Evolutionary conservation across 2,329 filamentous ascomycete species (phyloP).

Genomic region (Penicillium rolfsii): DNA sequence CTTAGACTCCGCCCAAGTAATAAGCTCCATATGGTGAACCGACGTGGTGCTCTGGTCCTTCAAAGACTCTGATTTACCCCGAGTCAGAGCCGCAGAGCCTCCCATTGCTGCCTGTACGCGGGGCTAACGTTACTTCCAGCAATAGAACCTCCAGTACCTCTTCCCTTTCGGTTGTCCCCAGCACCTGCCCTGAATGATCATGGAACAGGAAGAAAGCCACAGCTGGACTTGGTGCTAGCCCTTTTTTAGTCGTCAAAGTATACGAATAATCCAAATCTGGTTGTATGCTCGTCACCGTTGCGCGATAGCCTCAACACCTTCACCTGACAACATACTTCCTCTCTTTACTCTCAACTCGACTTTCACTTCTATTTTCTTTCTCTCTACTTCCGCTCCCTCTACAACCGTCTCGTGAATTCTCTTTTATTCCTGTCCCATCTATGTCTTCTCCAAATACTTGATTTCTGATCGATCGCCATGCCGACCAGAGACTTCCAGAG

Average conservation of each 20-base stretch:
- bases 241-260: neutral
- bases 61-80: no score
- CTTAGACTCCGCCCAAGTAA: no score
- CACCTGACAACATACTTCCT: no score
- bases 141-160: no score
- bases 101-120: no score
- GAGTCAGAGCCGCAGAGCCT: no score
- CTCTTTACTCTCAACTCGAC: neutral
- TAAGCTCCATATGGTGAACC: no score
- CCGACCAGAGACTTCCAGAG: slow-evolving; percentile 65
- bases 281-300: slow-evolving; percentile 1
- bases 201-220: neutral
- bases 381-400: neutral
- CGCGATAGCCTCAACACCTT: neutral
- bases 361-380: neutral
- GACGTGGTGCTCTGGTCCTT: no score
- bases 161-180: no score
- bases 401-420: neutral
- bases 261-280: neutral
- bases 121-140: no score
- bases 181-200: neutral
- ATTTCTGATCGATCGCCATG: slow-evolving; percentile 52
- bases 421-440: neutral
- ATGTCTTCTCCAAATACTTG: neutral
- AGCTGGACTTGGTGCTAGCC: neutral